Base-by-base conservation (phyloP, 352 stramenopile species). In the Globisporangium cylindrosporum region DNA sequence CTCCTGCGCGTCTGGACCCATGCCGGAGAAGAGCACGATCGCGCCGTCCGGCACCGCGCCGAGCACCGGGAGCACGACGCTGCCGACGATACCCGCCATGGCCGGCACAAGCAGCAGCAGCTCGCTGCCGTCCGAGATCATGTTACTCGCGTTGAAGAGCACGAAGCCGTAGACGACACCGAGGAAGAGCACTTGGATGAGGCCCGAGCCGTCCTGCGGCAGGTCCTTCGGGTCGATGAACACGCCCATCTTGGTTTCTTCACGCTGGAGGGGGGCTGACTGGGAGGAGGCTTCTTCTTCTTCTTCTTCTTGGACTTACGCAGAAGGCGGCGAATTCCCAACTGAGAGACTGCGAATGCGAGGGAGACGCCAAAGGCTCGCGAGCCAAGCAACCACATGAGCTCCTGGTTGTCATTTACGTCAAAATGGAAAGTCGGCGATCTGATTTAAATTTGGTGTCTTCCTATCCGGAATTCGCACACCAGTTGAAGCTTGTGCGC, bases 121-220 rank as follows among this genome's bases (percentile, higher is more conserved):
- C 78, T 99, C 98, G 49, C 92, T 98, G 73, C 98, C 98, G 82
- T 99, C 96, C 24, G 95, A 98, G 79, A 99, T 99, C 70, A 99
- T 83, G 81, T 98, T 98, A 59, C 92, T 97, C 53, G 94, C 91
- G 74, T 97, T 95, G 80, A 97, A 99, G 43, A 99, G 90, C 70
- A 99, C 91, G 75, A 98, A 99, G 61, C 90, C 96, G 79, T 99
- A 99, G 20, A 97, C 93, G 25, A 92, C 73, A 63, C 98, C 94
- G 4, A 99, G 87, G 82, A 98, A 99, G 3, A 97, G 61, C 59
- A 99, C 91, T 73, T 98, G 93, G 34, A 88, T 48, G 55, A 97
- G 89, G 18, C 91, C 91, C 65, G 77, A 88, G 72, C 76, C 82
- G 70, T 78, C 79, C 62, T 94, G 70, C 36, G 91, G 87, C 36